phyloP scores from a whole-genome alignment of 257 asterid genomes.

The Solanum lycopersicoides region DNA sequence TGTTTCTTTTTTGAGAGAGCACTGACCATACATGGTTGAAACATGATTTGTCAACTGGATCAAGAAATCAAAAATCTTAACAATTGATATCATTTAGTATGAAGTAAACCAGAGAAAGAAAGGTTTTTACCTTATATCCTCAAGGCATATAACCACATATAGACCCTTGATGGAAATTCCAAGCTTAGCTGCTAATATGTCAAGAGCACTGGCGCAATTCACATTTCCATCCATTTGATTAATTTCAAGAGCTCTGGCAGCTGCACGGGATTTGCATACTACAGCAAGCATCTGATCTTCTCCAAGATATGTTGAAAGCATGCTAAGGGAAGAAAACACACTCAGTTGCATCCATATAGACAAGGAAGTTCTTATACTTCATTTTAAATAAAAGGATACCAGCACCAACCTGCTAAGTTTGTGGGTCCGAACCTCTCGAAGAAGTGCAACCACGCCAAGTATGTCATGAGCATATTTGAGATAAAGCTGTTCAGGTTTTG shows the following conservation, averaged over 20 bases:
- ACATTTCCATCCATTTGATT: conserved; percentile 2
- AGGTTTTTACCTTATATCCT: conserved; percentile 36
- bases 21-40: neutral
- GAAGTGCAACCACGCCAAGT: conserved; percentile 56
- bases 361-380: neutral
- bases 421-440: conserved; percentile 35
- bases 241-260: conserved; percentile 23
- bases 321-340: conserved; percentile 18
- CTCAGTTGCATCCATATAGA: neutral
- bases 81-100: neutral
- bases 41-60: neutral
- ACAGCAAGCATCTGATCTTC: conserved; percentile 57
- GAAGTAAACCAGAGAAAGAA: neutral
- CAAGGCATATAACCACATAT: conserved; percentile 34
- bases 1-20: neutral
- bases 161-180: conserved; percentile 18
- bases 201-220: conserved; percentile 2
- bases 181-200: conserved; percentile 15
- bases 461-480: conserved; percentile 7
- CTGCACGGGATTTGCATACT: conserved; percentile 39
- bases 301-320: conserved; percentile 49
- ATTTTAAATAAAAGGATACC: neutral
- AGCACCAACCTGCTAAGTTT: conserved; percentile 50
- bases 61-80: neutral
- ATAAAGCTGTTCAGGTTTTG: neutral